Evolutionary conservation across 2,329 filamentous ascomycete genomes (phyloP).

Genomic region (Verticillium dahliae): DNA sequence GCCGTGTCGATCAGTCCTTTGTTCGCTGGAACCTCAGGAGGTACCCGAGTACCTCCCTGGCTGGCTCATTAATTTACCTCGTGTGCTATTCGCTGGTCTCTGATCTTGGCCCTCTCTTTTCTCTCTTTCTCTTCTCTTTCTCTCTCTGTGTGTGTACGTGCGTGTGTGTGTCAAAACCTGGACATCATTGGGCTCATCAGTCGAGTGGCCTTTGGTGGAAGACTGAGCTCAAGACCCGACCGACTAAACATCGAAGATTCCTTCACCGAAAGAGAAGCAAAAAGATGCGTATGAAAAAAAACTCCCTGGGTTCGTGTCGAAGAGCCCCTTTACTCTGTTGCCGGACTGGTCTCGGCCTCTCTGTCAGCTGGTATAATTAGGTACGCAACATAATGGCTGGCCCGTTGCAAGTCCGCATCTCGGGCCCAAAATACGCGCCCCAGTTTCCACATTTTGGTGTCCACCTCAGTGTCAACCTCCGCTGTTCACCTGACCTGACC

Average conservation of each 20-base stretch:
- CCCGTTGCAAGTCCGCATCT: background rate
- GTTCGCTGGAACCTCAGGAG: too few species aligned
- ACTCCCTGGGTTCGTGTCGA: background rate
- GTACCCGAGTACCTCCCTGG: background rate
- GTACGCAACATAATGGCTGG: background rate
- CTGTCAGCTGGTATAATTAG: background rate
- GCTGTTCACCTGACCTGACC: conserved; percentile 2
- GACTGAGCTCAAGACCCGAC: too few species aligned
- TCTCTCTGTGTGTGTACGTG: too few species aligned
- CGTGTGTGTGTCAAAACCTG: background rate
- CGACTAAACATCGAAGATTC: too few species aligned
- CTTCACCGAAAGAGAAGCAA: background rate
- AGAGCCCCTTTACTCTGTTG: background rate
- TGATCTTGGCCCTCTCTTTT: too few species aligned
- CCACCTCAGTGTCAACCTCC: background rate
- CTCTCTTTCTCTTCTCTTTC: too few species aligned
- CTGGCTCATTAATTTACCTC: background rate
- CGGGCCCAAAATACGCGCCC: background rate
- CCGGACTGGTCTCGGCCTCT: background rate
- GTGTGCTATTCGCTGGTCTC: background rate
- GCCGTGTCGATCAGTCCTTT: too few species aligned
- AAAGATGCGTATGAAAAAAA: background rate
- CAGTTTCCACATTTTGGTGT: background rate
- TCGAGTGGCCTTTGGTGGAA: too few species aligned
- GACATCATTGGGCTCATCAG: background rate